Base-by-base conservation (phyloP, 257 asterid genomes). In the Salvia hispanica region DNA sequence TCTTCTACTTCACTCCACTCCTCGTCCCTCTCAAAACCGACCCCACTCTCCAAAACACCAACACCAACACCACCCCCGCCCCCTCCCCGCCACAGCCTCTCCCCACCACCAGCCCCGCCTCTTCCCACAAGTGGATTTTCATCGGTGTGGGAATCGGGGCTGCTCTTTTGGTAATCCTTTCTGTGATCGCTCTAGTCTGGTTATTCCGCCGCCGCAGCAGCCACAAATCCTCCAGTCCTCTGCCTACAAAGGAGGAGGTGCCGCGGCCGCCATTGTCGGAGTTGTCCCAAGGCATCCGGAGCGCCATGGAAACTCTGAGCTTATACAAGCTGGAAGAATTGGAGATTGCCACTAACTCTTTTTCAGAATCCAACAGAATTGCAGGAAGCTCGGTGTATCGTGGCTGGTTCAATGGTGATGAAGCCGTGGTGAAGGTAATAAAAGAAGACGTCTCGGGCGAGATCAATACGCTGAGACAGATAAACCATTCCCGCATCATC, bases 331-430 rank as follows among this genome's bases (percentile, higher is more conserved):
- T 76, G 25, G 84, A 81, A 52, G 89, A 87, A 0, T 5, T 87
- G 76, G 79, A 81, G 59, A 76, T 52, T 18, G 91, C 91, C 45
- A 85, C 91, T 0, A 70, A 48, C 9, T 71, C 66, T 3, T 85
- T 87, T 9, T 57, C 85, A 0, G 85, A 78, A 59, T 69, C 81
- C 12, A 81, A 74, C 43, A 68, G 84, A 60, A 78, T 81, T 33
- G 66, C 66, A 9, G 86, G 87, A 25, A 79, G 87, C 15, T 72
- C 91, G 0, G 88, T 83, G 5, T 87, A 72, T 61, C 74, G 46
- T 3, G 88, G 72, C 3, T 70, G 62, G 21, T 83, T 87, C 71
- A 79, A 81, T 36, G 95, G 91, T n/a, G 91, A 87, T 28, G 54
- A 53, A 5, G 91, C 86, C 3, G 89, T 76, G 9, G 82, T 85